A percentile compares a stretch with the other conserved stretches of the same genome.
Evolutionary conservation across 345 rosid genomes (phyloP).

Genomic region (Populus deltoides): DNA sequence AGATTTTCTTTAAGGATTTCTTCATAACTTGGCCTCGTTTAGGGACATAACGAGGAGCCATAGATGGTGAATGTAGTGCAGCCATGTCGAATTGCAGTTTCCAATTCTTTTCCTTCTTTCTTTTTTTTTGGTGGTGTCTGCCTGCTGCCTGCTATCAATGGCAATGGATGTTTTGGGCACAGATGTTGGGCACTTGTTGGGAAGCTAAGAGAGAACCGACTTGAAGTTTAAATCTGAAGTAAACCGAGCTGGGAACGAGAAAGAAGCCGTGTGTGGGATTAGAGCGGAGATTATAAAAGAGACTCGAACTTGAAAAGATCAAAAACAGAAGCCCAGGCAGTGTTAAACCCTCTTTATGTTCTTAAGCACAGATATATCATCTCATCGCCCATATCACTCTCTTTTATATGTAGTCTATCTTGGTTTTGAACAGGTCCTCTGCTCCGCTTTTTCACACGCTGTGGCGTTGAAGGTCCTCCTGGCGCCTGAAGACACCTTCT

Average conservation of each 20-base stretch:
- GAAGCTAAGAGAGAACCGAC: not conserved
- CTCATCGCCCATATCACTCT: not conserved
- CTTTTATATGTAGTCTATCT: not conserved
- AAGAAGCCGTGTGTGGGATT: not conserved
- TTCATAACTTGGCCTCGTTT: conserved; percentile 46
- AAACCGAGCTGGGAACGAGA: not conserved
- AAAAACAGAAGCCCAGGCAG: too few species aligned
- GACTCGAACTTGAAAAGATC: not conserved
- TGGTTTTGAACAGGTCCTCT: not conserved
- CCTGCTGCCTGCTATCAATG: not conserved
- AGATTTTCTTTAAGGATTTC: conserved; percentile 20
- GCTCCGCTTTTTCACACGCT: not conserved
- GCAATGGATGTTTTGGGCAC: not conserved
- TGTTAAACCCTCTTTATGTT: not conserved
- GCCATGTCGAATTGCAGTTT: not conserved
- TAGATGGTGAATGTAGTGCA: too few species aligned
- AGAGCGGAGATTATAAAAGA: not conserved
- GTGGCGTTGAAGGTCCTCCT: not conserved
- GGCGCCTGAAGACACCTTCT: not conserved
- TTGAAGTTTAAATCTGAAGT: not conserved
- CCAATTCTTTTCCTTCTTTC: rapidly evolving
- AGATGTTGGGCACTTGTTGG: not conserved
- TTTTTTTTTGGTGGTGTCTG: rapidly evolving
- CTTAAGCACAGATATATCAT: not conserved
- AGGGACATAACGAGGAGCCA: conserved; percentile 40